Conservation (phyloP, 768 basidiomycete genomes). For the Hygrophorus pudorinus region DNA sequence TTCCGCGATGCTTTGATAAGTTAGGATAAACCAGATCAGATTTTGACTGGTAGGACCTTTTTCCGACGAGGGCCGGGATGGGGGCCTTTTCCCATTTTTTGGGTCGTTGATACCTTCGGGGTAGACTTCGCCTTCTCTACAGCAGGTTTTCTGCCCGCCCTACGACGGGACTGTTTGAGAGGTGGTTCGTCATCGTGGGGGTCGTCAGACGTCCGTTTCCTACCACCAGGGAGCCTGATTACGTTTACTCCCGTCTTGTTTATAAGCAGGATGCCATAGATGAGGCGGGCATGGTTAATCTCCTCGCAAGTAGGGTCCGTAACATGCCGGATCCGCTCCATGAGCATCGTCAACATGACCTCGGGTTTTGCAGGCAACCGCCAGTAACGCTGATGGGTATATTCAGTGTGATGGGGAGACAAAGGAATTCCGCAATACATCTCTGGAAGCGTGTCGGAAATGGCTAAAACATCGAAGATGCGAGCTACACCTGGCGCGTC, state of each 20-base stretch:
- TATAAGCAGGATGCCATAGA: conserved; percentile 1
- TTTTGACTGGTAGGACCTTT: not conserved
- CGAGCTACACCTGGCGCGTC: conserved; percentile 5
- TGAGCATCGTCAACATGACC: conserved; percentile 5
- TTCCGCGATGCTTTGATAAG: no score
- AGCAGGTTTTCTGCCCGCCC: not conserved
- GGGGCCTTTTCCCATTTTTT: not conserved
- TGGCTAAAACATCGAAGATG: conserved; percentile 8
- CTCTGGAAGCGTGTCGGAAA: conserved; percentile 1
- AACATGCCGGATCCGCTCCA: conserved; percentile 2
- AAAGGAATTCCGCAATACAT: conserved; percentile 4
- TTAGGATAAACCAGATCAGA: no score
- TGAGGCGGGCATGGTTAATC: conserved; percentile 2
- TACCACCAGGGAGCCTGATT: not conserved
- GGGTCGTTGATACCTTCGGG: not conserved
- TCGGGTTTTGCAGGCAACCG: conserved; percentile 6
- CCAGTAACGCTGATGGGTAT: conserved; percentile 6
- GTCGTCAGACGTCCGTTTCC: not conserved
- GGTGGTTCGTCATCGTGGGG: not conserved
- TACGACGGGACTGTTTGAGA: not conserved
- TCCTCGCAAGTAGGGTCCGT: not conserved
- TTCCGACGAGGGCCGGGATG: not conserved
- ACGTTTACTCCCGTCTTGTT: not conserved
- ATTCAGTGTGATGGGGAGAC: conserved; percentile 8
- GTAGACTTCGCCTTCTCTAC: not conserved